Evolutionary conservation across 257 asterid species (phyloP), one percentile per base, ranked within the genome.

Genomic region (Asclepias syriaca): DNA sequence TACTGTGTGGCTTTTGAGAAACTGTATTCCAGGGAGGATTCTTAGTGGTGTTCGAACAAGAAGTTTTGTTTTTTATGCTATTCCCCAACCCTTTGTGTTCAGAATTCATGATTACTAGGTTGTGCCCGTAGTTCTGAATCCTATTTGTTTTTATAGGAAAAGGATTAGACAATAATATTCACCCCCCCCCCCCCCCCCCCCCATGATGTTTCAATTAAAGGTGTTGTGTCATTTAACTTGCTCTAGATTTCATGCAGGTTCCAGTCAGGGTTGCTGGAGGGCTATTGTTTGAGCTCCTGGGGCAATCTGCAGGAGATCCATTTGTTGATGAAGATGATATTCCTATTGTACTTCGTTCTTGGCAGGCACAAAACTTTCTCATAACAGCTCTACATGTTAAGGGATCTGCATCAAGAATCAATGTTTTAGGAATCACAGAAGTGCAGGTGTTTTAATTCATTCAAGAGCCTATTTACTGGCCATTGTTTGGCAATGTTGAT

Each of bases 181-280:
- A n/a, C 19, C 14, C 6, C 0, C 1, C 12, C 2, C 1, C 19
- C 14, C 6, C 2, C 1, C 51, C 0, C 19, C 14, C 12, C 2
- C 1, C 57, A 22, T 4, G 5, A 11, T 0, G 15, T 9, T 55
- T 32, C 70, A 64, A 50, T 16, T 21, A 39, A 34, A 21, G 34
- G 34, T 29, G 34, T 29, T 50, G 21, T 64, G 27, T 15, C 45
- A n/a, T 75, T 34, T 66, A 49, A 66, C 63, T 19, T 65, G 54
- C 32, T 73, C 68, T 55, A 24, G 67, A 71, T 80, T 56, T 75
- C 66, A 53, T 76, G 45, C 85, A 93, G 97, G 98, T 94, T 65
- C 98, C 98, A 34, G 98, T 94, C 49, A 87, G 97, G 81, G 98
- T 88, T 78, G 96, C 97, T 67, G 96, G 96, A 70, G 99, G 99